Evolutionary conservation across 768 basidiomycete species (phyloP), one percentile per base, ranked within the genome.

Genomic region (Lactifluus echinatus): DNA sequence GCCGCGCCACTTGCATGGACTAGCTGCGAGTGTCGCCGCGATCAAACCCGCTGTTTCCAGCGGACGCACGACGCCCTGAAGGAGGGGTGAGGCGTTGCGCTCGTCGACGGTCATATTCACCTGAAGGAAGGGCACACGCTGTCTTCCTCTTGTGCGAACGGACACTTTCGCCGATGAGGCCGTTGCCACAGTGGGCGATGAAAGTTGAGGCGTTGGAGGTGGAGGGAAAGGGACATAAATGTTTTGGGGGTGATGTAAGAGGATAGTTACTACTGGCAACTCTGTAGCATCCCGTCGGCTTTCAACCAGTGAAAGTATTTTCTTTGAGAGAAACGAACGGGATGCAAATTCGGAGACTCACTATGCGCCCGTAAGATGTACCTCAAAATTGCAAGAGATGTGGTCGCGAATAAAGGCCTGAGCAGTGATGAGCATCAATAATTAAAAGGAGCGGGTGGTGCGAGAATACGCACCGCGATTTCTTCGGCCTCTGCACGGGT

Each of bases 291-390:
- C 76, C 37, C 84, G 78, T 17, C 84, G 80, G 61, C 84, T 82
- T 53, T 29, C 8, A 31, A 48, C 43, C 57, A 8, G 40, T 19
- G 44, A 2, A 29, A 2, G 19, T n/a, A n/a, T 4, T 34, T 31
- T 52, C 15, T 34, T 6, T 34, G 8, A 21, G 28, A 17, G 26
- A n/a, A 12, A 37, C 21, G n/a, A 7, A 55, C 10, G 17, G 33
- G 33, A 11, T 40, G 28, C 2, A 10, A 33, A 23, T 34, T 26
- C 29, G 37, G 37, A 34, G 14, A 69, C 84, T 66, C 65, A 86
- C 84, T 83, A 81, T 68, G 73, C 74, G 10, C 83, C 84, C 0
- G 73, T 74, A n/a, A 82, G 63, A 29, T 75, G 64, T 17, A 80
- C 60, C 56, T 82, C 78, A 60, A 76, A 81, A 44, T 74, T 76